Conservation (phyloP, 2,329 filamentous ascomycete genomes). For the Aspergillus fumigatiaffinis region DNA sequence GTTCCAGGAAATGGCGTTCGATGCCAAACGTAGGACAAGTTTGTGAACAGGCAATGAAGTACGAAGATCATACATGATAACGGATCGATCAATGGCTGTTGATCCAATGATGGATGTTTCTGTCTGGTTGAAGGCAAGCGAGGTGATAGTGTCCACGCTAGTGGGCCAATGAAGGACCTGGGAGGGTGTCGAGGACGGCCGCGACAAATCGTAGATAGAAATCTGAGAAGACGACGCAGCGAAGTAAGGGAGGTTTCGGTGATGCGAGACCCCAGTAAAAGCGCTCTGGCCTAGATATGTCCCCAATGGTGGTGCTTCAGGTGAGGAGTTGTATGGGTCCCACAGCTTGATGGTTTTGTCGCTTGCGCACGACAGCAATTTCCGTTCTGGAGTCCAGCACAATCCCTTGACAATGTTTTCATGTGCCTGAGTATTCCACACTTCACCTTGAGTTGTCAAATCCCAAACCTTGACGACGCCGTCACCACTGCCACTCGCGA, state of each 20-base stretch:
- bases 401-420: conserved; percentile 91
- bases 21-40: conserved; percentile 74
- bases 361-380: conserved; percentile 78
- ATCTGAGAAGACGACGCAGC: conserved; percentile 72
- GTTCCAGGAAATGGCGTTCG: conserved; percentile 85
- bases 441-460: conserved; percentile 65
- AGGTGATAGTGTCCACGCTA: conserved; percentile 82
- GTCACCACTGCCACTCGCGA: conserved; percentile 84
- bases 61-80: conserved; percentile 89
- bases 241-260: conserved; percentile 73
- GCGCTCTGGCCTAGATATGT: conserved; percentile 81
- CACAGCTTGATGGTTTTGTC: conserved; percentile 88
- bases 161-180: conserved; percentile 86
- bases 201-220: conserved; percentile 82
- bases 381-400: conserved; percentile 81
- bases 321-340: conserved; percentile 75
- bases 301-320: conserved; percentile 66
- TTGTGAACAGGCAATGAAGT: conserved; percentile 80
- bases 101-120: conserved; percentile 90
- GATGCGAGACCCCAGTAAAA: conserved; percentile 80
- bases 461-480: conserved; percentile 95
- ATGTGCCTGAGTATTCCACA: conserved; percentile 77
- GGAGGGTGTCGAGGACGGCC: conserved; percentile 70
- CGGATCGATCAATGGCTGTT: conserved; percentile 75
- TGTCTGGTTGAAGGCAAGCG: conserved; percentile 85